These are phyloP conservation scores for Planoprotostelium fungivorum DNA, from an alignment of 78 protist species.

Conservation along the genomic window DNA sequence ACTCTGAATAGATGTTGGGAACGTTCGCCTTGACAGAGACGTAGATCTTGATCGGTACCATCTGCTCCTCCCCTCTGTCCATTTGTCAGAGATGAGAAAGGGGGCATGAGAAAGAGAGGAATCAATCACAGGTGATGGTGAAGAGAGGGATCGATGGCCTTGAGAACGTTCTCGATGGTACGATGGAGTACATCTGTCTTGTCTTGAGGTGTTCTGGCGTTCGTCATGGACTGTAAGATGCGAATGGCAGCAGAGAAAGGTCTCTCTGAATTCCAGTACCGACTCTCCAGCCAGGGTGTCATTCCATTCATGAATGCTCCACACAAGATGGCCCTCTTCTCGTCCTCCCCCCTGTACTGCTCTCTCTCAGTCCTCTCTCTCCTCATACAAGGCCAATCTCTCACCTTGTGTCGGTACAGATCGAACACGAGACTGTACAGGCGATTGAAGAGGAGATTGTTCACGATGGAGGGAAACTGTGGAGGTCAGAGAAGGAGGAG, in stretches of 20 bases:
- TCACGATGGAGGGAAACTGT: background rate
- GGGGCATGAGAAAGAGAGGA: background rate
- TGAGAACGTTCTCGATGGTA: background rate
- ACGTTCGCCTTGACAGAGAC: background rate
- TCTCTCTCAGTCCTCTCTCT: background rate
- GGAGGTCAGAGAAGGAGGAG: too few species aligned
- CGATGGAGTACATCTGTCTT: background rate
- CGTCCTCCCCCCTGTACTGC: background rate
- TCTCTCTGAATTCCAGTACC: background rate
- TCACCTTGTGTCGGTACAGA: background rate
- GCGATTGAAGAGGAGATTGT: background rate
- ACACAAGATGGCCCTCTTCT: background rate
- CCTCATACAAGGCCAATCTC: too few species aligned
- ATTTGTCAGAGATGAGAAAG: background rate
- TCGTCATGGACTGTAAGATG: background rate
- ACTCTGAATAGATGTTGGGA: background rate
- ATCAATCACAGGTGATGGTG: background rate
- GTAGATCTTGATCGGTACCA: background rate
- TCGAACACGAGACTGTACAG: background rate
- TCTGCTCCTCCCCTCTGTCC: background rate
- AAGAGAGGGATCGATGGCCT: background rate
- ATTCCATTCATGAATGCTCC: background rate
- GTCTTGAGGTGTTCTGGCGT: background rate
- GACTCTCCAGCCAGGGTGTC: background rate
- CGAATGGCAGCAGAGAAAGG: background rate